These are phyloP conservation scores for Penicillium vulpinum DNA, from an alignment of 2,329 filamentous ascomycete species.

Conservation along the genomic window DNA sequence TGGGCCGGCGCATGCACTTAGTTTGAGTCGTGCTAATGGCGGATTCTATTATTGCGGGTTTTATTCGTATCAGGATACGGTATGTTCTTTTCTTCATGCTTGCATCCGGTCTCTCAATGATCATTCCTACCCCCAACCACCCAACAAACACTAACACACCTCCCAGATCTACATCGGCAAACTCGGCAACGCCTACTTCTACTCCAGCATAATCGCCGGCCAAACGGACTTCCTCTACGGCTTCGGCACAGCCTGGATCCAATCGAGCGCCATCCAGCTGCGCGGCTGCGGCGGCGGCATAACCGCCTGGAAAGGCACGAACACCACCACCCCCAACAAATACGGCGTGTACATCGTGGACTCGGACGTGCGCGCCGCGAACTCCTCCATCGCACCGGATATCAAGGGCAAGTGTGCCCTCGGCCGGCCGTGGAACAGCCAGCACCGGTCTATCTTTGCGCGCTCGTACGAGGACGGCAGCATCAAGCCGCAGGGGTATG, in stretches of 20 bases:
- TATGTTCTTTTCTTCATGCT: conserved; percentile 13
- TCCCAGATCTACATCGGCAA: conserved; percentile 62
- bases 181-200: conserved; percentile 65
- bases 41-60: conserved; percentile 68
- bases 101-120: background rate
- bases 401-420: conserved; percentile 55
- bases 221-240: conserved; percentile 70
- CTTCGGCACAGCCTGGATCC: conserved; percentile 65
- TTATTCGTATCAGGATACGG: conserved; percentile 68
- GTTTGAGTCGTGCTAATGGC: conserved; percentile 63
- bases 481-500: conserved; percentile 57
- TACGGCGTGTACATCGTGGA: conserved; percentile 66
- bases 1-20: conserved; percentile 62
- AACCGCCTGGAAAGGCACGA: conserved; percentile 68
- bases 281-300: conserved; percentile 66
- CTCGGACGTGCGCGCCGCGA: conserved; percentile 56
- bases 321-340: conserved; percentile 66
- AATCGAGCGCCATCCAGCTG: conserved; percentile 55
- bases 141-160: background rate
- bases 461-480: conserved; percentile 57
- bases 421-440: conserved; percentile 63
- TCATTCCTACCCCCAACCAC: background rate
- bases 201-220: conserved; percentile 60
- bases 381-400: conserved; percentile 43
- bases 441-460: conserved; percentile 59